These are phyloP conservation scores for Arabis alpina DNA, from an alignment of 345 rosid genomes.

Conservation along the genomic window DNA sequence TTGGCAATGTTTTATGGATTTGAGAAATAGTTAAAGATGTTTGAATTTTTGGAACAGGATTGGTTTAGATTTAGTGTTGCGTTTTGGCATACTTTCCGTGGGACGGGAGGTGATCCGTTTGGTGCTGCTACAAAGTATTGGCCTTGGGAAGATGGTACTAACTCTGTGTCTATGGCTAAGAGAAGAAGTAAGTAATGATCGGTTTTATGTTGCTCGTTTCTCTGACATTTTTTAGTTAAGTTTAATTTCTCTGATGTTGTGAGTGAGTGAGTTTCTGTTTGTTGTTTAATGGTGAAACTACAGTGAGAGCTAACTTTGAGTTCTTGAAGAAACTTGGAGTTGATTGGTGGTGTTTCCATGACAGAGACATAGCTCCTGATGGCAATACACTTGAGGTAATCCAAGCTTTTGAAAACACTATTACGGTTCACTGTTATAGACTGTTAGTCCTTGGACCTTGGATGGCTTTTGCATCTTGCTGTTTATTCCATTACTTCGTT, in stretches of 20 bases:
- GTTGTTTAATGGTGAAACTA: constrained; percentile 17
- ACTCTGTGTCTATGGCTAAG: constrained; percentile 92
- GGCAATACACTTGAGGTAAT: constrained; percentile 76
- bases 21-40: neutral
- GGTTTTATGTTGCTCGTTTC: neutral
- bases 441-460: neutral
- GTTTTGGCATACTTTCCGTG: constrained; percentile 98
- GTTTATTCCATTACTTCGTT: neutral
- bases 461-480: neutral
- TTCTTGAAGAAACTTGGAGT: constrained; percentile 91
- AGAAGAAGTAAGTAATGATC: constrained; percentile 76
- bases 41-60: constrained; percentile 51
- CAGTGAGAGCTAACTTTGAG: constrained; percentile 99
- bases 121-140: constrained; percentile 85
- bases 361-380: constrained; percentile 94
- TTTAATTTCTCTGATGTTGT: neutral
- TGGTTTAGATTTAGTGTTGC: constrained; percentile 99
- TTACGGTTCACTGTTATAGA: neutral
- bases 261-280: constrained; percentile 16
- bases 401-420: neutral
- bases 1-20: neutral
- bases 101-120: constrained; percentile 88
- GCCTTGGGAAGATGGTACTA: constrained; percentile 99
- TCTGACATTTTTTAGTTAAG: neutral
- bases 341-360: constrained; percentile 96